Conservation (phyloP, 441 rosid species). For the Geranium incanum region DNA sequence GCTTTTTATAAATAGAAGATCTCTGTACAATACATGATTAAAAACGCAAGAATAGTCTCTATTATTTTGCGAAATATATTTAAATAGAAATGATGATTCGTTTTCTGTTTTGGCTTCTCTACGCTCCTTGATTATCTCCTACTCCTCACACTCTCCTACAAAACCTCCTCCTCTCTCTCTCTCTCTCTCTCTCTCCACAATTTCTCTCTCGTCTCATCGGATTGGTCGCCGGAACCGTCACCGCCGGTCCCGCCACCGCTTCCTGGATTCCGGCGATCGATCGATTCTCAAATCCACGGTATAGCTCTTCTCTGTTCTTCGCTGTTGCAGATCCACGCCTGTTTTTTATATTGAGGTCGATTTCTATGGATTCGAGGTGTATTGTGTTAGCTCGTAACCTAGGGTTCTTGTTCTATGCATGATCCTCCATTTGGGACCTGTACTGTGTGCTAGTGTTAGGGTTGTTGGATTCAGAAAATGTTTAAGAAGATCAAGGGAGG, state of each 20-base stretch:
- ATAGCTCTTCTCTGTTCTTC: not conserved
- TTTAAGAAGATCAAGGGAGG: constrained; percentile 83
- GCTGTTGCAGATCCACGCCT: not conserved
- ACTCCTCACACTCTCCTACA: too few species aligned
- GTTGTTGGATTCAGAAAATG: constrained; percentile 38
- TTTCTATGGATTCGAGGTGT: not conserved
- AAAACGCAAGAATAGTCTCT: too few species aligned
- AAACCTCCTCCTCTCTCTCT: constrained; percentile 5
- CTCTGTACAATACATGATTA: too few species aligned
- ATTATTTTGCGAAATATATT: too few species aligned
- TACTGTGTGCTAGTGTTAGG: constrained; percentile 20
- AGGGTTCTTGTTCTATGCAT: not conserved
- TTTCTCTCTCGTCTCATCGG: not conserved
- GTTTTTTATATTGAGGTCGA: not conserved
- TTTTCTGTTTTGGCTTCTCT: too few species aligned
- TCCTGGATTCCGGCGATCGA: not conserved
- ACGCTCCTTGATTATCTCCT: too few species aligned
- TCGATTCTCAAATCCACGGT: not conserved
- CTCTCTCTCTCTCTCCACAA: constrained; percentile 12
- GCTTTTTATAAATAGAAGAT: too few species aligned
- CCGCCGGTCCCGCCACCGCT: not conserved
- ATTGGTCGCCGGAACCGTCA: not conserved
- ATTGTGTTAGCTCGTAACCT: not conserved
- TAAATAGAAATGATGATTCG: too few species aligned
- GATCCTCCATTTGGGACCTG: not conserved